Evolutionary conservation across 1,139 yeast genomes (phyloP).

Genomic region (Yamadazyma diospyri): DNA sequence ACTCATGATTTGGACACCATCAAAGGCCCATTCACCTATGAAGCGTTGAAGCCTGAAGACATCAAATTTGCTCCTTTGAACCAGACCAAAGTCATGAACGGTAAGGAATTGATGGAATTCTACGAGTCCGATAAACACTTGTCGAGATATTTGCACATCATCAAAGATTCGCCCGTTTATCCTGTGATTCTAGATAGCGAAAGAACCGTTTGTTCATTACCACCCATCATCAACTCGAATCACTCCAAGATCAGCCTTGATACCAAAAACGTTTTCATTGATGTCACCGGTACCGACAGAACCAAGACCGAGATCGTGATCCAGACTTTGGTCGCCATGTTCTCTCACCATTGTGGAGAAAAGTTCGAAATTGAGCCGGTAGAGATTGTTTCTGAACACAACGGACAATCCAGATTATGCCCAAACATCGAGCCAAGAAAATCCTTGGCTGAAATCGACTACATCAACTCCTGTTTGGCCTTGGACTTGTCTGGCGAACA

Average conservation of each 20-base stretch:
- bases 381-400: conserved; percentile 78
- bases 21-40: conserved; percentile 83
- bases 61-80: conserved; percentile 82
- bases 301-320: conserved; percentile 91
- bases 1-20: conserved; percentile 91
- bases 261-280: conserved; percentile 87
- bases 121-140: conserved; percentile 89
- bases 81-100: conserved; percentile 74
- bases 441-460: conserved; percentile 72
- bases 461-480: conserved; percentile 91
- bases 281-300: conserved; percentile 91
- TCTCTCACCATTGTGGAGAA: conserved; percentile 76
- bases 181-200: conserved; percentile 85
- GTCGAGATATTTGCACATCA: conserved; percentile 84
- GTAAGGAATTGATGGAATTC: conserved; percentile 78
- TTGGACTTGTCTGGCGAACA: conserved; percentile 66
- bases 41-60: conserved; percentile 77
- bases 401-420: conserved; percentile 68
- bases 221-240: conserved; percentile 95
- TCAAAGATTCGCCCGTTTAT: conserved; percentile 82
- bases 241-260: conserved; percentile 82
- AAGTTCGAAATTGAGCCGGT: conserved; percentile 89
- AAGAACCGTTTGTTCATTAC: conserved; percentile 82
- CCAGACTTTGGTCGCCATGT: conserved; percentile 93
- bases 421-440: conserved; percentile 71